phyloP scores from a whole-genome alignment of 768 basidiomycete genomes.

The Kockovaella imperatae region DNA sequence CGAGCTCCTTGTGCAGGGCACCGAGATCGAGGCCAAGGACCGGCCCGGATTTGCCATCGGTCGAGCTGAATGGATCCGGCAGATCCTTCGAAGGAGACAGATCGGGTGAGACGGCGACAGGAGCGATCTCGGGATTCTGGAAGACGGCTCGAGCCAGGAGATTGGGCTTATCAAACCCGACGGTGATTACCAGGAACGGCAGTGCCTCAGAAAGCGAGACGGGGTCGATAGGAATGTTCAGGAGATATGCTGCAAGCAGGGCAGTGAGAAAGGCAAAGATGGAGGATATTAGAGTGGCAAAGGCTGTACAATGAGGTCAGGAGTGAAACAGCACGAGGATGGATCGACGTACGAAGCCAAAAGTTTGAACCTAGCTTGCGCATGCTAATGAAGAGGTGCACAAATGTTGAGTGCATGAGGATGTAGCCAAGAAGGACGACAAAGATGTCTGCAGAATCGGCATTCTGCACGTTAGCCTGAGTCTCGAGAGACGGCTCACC shows the following conservation, averaged over 20 bases:
- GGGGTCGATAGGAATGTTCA: slow-evolving; percentile 83
- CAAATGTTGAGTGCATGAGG: slow-evolving; percentile 92
- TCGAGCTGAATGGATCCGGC: slow-evolving; percentile 1
- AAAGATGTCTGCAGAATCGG: slow-evolving; percentile 90
- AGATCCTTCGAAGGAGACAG: slow-evolving; percentile 18
- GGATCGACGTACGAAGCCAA: slow-evolving; percentile 51
- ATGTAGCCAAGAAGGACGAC: slow-evolving; percentile 88
- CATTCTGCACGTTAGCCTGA: slow-evolving; percentile 53
- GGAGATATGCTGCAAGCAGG: slow-evolving; percentile 63
- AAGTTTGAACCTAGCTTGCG: slow-evolving; percentile 71
- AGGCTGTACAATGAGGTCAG: slow-evolving; percentile 37
- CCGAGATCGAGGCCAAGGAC: slow-evolving; percentile 36
- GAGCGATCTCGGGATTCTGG: slow-evolving; percentile 57
- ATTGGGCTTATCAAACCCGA: slow-evolving; percentile 96
- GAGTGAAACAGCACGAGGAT: neutral
- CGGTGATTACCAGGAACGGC: slow-evolving; percentile 93
- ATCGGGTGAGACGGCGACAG: slow-evolving; percentile 38
- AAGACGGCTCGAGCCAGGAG: slow-evolving; percentile 84
- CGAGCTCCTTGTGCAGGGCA: slow-evolving; percentile 38
- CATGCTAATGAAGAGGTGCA: slow-evolving; percentile 79
- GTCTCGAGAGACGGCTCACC: slow-evolving; percentile 47
- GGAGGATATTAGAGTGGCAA: slow-evolving; percentile 71
- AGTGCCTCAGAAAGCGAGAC: slow-evolving; percentile 89
- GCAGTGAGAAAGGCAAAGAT: slow-evolving; percentile 76
- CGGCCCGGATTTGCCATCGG: slow-evolving; percentile 12